A percentile compares a stretch with the other conserved stretches of the same genome.
phyloP scores from a whole-genome alignment of 352 stramenopile species.

The Globisporangium spinosum region DNA sequence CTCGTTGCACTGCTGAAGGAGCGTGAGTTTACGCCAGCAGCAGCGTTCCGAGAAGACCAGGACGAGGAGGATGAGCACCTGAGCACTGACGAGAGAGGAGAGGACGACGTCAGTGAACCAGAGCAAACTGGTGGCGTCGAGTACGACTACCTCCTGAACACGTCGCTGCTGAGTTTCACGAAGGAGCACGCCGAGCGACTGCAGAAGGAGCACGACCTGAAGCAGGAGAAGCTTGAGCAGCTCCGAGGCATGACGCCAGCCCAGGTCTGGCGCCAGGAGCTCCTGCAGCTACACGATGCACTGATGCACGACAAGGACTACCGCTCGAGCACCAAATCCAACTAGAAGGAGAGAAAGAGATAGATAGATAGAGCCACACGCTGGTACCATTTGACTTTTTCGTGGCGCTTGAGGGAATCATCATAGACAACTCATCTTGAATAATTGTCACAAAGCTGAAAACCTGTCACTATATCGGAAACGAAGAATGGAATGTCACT shows the following conservation, averaged over 20 bases:
- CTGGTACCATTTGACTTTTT: no score
- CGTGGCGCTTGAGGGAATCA: no score
- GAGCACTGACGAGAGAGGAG: constrained; percentile 9
- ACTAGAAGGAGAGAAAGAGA: constrained; percentile 11
- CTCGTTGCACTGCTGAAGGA: constrained; percentile 48
- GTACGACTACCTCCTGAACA: constrained; percentile 98
- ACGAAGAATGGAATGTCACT: background rate
- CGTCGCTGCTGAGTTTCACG: constrained; percentile 97
- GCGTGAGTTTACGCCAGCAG: constrained; percentile 46
- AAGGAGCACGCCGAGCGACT: constrained; percentile 93
- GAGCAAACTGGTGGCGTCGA: constrained; percentile 33
- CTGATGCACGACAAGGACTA: constrained; percentile 74
- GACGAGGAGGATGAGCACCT: background rate
- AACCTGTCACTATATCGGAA: background rate
- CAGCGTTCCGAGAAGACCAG: constrained; percentile 32
- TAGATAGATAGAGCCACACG: background rate
- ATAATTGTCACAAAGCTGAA: background rate
- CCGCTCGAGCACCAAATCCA: constrained; percentile 14
- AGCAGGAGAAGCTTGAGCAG: constrained; percentile 83
- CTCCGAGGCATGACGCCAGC: constrained; percentile 83
- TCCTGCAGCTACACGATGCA: constrained; percentile 47
- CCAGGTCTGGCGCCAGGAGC: constrained; percentile 85
- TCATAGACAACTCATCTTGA: no score
- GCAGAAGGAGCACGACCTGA: constrained; percentile 86
- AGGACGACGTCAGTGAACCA: constrained; percentile 22